Percentiles rank a stretch among this genome's conserved stretches.
Conservation (phyloP, 345 rosid genomes). For the Boechera stricta region DNA sequence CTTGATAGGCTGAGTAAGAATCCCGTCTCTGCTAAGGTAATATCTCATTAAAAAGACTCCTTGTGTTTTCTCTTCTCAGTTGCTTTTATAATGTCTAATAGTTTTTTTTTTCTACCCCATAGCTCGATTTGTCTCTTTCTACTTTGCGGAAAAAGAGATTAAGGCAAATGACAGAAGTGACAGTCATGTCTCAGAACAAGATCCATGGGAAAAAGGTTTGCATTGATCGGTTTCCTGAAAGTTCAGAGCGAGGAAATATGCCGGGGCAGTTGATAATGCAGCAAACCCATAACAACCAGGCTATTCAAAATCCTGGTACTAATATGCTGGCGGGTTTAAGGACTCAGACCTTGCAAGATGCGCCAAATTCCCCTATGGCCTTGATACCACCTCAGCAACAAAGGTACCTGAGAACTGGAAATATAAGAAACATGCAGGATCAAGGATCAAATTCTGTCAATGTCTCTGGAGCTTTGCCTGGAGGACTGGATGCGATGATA, state of each 20-base stretch:
- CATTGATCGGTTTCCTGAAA: conserved; percentile 71
- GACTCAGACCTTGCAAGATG: conserved; percentile 67
- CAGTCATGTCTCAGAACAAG: conserved; percentile 63
- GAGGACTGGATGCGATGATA: conserved; percentile 71
- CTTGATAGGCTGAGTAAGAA: conserved; percentile 74
- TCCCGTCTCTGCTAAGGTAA: conserved; percentile 67
- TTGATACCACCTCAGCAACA: conserved; percentile 60
- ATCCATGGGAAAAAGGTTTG: conserved; percentile 80
- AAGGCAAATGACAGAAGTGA: conserved; percentile 67
- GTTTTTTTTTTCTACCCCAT: conserved; percentile 39
- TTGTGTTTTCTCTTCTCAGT: conserved; percentile 34
- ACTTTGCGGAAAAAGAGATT: conserved; percentile 73
- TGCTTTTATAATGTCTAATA: conserved; percentile 32
- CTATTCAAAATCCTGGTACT: conserved; percentile 63
- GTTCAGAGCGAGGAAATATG: conserved; percentile 61
- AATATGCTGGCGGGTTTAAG: conserved; percentile 55
- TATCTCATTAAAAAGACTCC: conserved; percentile 7
- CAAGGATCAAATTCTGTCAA: conserved; percentile 60
- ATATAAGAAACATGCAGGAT: conserved; percentile 66
- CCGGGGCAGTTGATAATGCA: conserved; percentile 61
- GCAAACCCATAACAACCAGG: conserved; percentile 61
- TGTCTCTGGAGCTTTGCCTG: conserved; percentile 62
- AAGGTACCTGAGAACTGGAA: conserved; percentile 61
- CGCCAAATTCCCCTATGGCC: conserved; percentile 55
- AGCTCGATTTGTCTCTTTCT: conserved; percentile 77